These are phyloP conservation scores for Plasmodium yoelii DNA, from an alignment of 169 alveolate genomes.

Conservation along the genomic window DNA sequence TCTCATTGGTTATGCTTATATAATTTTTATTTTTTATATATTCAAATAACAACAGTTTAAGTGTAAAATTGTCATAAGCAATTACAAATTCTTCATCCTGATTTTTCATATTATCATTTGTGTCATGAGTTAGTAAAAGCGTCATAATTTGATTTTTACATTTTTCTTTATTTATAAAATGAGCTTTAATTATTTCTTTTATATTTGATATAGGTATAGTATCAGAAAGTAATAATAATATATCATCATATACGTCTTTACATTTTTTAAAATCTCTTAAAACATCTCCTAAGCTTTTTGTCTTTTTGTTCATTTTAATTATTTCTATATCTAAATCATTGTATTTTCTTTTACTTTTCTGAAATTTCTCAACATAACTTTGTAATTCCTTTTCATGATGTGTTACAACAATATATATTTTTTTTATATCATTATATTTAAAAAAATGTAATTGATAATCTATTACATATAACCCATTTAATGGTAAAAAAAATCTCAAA, in stretches of 20 bases:
- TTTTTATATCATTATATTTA: conserved; percentile 42
- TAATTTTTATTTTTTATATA: conserved; percentile 51
- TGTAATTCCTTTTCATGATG: conserved; percentile 68
- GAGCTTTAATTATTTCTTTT: conserved; percentile 69
- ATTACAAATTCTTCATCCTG: conserved; percentile 64
- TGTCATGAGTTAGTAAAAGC: conserved; percentile 28
- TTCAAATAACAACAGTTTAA: conserved; percentile 51
- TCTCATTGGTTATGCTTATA: conserved; percentile 37
- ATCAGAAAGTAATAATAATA: conserved; percentile 69
- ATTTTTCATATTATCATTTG: conserved; percentile 28
- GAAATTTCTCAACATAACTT: conserved; percentile 55
- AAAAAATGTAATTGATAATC: conserved; percentile 72
- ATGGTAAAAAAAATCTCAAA: conserved; percentile 49
- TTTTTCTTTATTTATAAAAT: conserved; percentile 67
- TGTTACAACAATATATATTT: conserved; percentile 61
- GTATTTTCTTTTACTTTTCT: conserved; percentile 57
- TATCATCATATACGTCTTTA: conserved; percentile 49
- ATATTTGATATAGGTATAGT: conserved; percentile 68
- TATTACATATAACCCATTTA: conserved; percentile 52
- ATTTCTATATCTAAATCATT: conserved; percentile 66
- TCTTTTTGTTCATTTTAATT: conserved; percentile 52
- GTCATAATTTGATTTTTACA: conserved; percentile 76
- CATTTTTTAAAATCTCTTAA: conserved; percentile 70
- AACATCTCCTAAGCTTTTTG: conserved; percentile 74
- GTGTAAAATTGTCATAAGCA: conserved; percentile 57